Conservation (phyloP, 345 rosid genomes). For the Salix dunnii region DNA sequence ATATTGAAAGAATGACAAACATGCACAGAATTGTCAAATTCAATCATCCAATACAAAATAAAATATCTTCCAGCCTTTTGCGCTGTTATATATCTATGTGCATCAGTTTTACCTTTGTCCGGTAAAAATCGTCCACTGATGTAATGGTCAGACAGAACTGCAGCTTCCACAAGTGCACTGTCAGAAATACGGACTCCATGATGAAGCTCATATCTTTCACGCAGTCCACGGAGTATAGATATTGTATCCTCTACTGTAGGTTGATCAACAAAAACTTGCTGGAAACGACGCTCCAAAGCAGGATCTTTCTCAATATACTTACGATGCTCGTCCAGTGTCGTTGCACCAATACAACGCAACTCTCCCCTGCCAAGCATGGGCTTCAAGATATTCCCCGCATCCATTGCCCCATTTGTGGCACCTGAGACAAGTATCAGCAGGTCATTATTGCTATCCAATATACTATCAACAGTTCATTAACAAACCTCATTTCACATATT, state of each 20-base stretch:
- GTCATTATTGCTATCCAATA: neutral
- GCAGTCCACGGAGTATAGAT: slow-evolving; percentile 90
- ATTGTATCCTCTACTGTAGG: slow-evolving; percentile 88
- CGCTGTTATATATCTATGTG: neutral
- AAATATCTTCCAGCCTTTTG: neutral
- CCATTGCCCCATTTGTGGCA: slow-evolving; percentile 99
- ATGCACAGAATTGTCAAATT: neutral
- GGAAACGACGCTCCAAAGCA: slow-evolving; percentile 98
- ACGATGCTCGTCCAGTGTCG: slow-evolving; percentile 91
- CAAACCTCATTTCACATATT: neutral
- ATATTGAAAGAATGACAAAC: neutral
- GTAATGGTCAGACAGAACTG: slow-evolving; percentile 92
- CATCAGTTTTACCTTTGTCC: slow-evolving; percentile 68
- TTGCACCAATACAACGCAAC: slow-evolving; percentile 92
- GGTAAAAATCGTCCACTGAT: slow-evolving; percentile 97
- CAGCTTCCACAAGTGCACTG: slow-evolving; percentile 96
- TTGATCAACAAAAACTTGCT: slow-evolving; percentile 96
- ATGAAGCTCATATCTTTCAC: slow-evolving; percentile 98
- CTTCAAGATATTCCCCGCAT: slow-evolving; percentile 95
- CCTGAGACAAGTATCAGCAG: slow-evolving; percentile 45
- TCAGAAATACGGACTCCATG: slow-evolving; percentile 99
- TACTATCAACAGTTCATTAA: neutral
- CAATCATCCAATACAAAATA: neutral
- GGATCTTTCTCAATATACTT: slow-evolving; percentile 99
- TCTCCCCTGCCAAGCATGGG: slow-evolving; percentile 99